phyloP scores from a whole-genome alignment of 768 basidiomycete species.

The Macrolepiota albuminosa region DNA sequence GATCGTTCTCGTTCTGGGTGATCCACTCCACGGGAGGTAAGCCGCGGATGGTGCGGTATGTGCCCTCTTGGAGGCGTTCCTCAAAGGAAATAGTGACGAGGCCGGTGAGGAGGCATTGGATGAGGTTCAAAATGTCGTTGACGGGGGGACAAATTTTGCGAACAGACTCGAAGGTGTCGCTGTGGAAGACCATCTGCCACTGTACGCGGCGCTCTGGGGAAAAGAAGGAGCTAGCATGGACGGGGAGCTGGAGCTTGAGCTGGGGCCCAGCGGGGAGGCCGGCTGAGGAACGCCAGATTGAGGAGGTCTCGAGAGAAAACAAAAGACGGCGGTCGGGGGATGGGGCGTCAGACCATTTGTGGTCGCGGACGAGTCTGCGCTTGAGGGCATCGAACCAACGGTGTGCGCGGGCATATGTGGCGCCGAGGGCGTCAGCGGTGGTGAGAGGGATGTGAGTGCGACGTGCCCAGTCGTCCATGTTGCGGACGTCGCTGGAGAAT shows the following conservation, averaged over 20 bases:
- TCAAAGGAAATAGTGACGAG: constrained; percentile 70
- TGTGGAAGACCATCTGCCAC: constrained; percentile 89
- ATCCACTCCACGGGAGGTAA: constrained; percentile 79
- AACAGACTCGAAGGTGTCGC: constrained; percentile 68
- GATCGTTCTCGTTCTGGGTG: constrained; percentile 57
- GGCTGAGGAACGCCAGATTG: constrained; percentile 72
- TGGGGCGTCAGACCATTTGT: constrained; percentile 64
- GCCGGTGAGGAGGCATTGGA: constrained; percentile 72
- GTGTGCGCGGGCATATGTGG: constrained; percentile 77
- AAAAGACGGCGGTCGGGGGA: constrained; percentile 67
- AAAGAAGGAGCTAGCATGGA: constrained; percentile 82
- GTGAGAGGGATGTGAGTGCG: constrained; percentile 79
- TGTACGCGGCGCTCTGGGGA: constrained; percentile 79
- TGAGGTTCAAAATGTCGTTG: constrained; percentile 61
- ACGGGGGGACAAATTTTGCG: constrained; percentile 65
- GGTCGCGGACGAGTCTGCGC: constrained; percentile 55
- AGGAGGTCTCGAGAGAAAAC: constrained; percentile 72
- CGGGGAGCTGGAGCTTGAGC: constrained; percentile 67
- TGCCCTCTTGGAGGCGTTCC: constrained; percentile 64
- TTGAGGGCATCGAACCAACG: constrained; percentile 68
- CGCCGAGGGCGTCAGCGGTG: constrained; percentile 76
- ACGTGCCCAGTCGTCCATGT: constrained; percentile 80
- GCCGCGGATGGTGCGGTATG: constrained; percentile 72
- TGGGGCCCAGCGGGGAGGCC: constrained; percentile 76
- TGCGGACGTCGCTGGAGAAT: constrained; percentile 74